phyloP scores from a whole-genome alignment of 2,329 filamentous ascomycete species.

The Arthroderma sp. region DNA sequence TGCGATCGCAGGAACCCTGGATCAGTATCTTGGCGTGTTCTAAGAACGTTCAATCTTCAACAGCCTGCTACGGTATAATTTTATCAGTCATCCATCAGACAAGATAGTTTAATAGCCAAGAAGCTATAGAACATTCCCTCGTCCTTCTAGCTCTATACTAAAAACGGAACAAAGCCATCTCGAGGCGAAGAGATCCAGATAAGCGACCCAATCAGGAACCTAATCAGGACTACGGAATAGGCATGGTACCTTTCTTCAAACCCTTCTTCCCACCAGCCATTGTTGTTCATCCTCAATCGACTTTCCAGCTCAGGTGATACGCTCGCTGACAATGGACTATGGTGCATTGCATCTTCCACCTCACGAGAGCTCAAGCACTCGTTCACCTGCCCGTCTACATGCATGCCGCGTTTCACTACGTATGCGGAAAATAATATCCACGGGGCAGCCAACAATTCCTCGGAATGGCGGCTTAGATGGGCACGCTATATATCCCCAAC shows the following conservation, averaged over 20 bases:
- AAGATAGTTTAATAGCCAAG: not conserved
- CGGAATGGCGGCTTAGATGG: not conserved
- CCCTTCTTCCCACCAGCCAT: not conserved
- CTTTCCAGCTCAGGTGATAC: not conserved
- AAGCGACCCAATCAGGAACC: not conserved
- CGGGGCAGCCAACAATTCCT: not conserved
- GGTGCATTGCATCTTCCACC: not conserved
- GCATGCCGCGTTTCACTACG: not conserved
- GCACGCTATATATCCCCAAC: not conserved
- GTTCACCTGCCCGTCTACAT: not conserved
- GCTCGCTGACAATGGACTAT: too few relatives aligned
- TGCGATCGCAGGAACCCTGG: not conserved
- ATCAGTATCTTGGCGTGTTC: not conserved
- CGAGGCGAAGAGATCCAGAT: not conserved
- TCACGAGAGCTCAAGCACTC: not conserved
- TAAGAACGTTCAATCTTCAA: not conserved
- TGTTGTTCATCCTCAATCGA: not conserved
- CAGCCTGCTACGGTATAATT: not conserved
- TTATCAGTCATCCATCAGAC: not conserved
- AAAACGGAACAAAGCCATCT: constrained; percentile 5
- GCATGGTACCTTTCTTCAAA: not conserved
- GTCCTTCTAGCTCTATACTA: not conserved
- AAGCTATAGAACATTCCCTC: not conserved
- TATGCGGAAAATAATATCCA: not conserved
- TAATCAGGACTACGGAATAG: not conserved